Percentiles rank a stretch among this genome's conserved stretches.
Conservation (phyloP, 352 stramenopile genomes). For the Globisporangium takayamanum region DNA sequence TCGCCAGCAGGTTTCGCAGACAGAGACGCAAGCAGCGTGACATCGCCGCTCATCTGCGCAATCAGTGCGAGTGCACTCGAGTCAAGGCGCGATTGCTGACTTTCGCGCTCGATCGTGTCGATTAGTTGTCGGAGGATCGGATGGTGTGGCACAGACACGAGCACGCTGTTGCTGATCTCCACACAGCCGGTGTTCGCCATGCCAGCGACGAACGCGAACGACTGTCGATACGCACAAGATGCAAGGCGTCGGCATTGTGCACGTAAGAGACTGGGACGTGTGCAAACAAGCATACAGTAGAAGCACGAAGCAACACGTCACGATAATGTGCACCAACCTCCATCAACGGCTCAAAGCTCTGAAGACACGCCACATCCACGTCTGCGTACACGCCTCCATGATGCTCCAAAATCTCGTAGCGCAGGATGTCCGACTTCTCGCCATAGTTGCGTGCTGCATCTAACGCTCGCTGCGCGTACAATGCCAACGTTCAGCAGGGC, state of each 20-base stretch:
- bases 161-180: constrained; percentile 72
- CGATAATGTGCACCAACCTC: constrained; percentile 9
- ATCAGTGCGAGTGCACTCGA: constrained; percentile 14
- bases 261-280: neutral
- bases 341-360: constrained; percentile 33
- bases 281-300: neutral
- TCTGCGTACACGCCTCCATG: constrained; percentile 67
- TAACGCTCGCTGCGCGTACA: constrained; percentile 26
- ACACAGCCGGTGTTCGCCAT: constrained; percentile 63
- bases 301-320: neutral
- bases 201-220: constrained; percentile 43
- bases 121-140: constrained; percentile 29
- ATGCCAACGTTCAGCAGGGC: neutral
- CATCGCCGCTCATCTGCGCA: constrained; percentile 20
- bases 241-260: neutral
- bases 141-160: constrained; percentile 25
- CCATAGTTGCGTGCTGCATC: constrained; percentile 48
- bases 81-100: constrained; percentile 15
- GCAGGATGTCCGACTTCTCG: constrained; percentile 67
- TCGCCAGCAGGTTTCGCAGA: neutral
- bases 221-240: constrained; percentile 4
- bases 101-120: constrained; percentile 17
- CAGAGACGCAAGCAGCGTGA: neutral
- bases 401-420: constrained; percentile 57
- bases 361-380: constrained; percentile 59